A percentile compares a stretch with the other conserved stretches of the same genome.
These are phyloP conservation scores for Raddia distichophylla DNA, from an alignment of 176 grass and related monocot species.

Conservation along the genomic window DNA sequence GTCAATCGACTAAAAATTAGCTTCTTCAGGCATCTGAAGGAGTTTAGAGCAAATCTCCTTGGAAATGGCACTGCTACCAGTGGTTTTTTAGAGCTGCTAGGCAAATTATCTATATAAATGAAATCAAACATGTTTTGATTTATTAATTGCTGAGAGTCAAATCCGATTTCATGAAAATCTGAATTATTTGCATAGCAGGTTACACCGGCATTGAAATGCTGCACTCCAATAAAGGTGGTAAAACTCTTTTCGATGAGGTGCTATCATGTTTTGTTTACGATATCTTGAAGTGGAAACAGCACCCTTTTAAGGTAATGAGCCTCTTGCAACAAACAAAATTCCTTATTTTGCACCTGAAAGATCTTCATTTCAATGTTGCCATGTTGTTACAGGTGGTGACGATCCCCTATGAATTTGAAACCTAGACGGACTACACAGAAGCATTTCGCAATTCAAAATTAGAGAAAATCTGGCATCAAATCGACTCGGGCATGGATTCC, in stretches of 20 bases:
- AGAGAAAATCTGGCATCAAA: not conserved
- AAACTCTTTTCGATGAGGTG: too few relatives aligned
- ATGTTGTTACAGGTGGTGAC: conserved; percentile 33
- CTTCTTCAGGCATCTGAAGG: too few relatives aligned
- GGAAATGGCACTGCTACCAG: too few relatives aligned
- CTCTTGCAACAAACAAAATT: not conserved
- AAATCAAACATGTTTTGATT: too few relatives aligned
- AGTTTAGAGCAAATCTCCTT: too few relatives aligned
- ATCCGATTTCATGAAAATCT: not conserved
- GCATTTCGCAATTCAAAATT: conserved; percentile 13
- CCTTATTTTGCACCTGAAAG: conserved; percentile 15
- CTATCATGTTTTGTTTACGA: not conserved
- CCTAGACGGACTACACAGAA: not conserved
- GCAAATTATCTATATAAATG: too few relatives aligned
- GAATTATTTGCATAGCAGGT: not conserved
- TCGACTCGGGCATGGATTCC: conserved; percentile 29
- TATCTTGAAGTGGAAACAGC: not conserved
- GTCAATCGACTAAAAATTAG: too few relatives aligned
- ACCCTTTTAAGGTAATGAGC: not conserved
- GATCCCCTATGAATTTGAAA: conserved; percentile 5
- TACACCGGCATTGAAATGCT: not conserved
- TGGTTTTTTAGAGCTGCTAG: too few relatives aligned
- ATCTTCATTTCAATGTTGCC: not conserved
- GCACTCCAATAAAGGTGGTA: not conserved
- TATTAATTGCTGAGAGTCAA: too few relatives aligned